Evolutionary conservation across 352 stramenopile species (phyloP).

Genomic region (Peronosclerospora sorghi): DNA sequence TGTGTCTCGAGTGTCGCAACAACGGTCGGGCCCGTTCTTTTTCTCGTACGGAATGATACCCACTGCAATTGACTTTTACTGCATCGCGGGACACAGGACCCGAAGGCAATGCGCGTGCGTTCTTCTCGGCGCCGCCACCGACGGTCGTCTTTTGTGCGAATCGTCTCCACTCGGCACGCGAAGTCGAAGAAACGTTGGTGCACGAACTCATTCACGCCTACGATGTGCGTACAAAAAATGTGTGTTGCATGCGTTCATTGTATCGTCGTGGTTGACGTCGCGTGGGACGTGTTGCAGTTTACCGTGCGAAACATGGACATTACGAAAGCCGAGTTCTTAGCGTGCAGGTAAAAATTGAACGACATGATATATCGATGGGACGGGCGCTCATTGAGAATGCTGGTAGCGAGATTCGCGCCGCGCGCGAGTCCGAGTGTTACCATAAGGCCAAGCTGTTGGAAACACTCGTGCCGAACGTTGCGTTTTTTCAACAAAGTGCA

Average conservation of each 20-base stretch:
- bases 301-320: slow-evolving; percentile 81
- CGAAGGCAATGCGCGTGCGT: slow-evolving; percentile 62
- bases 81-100: slow-evolving; percentile 45
- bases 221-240: slow-evolving; percentile 33
- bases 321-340: slow-evolving; percentile 61
- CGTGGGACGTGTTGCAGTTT: slow-evolving; percentile 28
- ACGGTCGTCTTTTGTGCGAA: slow-evolving; percentile 80
- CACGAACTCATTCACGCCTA: slow-evolving; percentile 82
- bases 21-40: slow-evolving; percentile 25
- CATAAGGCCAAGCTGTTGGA: slow-evolving; percentile 57
- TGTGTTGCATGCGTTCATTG: background rate
- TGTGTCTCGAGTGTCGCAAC: slow-evolving; percentile 66
- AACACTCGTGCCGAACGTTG: slow-evolving; percentile 41
- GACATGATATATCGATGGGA: background rate
- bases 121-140: slow-evolving; percentile 73
- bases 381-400: too few species aligned
- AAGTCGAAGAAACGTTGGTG: slow-evolving; percentile 77
- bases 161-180: slow-evolving; percentile 48
- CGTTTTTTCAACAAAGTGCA: slow-evolving; percentile 51
- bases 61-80: background rate
- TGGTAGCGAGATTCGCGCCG: slow-evolving; percentile 65
- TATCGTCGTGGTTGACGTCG: slow-evolving; percentile 2
- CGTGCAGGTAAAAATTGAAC: slow-evolving; percentile 37
- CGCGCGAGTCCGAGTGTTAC: slow-evolving; percentile 76
- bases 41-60: background rate